Conservation (phyloP, 176 grass and related monocot genomes). For the Avena insularis region DNA sequence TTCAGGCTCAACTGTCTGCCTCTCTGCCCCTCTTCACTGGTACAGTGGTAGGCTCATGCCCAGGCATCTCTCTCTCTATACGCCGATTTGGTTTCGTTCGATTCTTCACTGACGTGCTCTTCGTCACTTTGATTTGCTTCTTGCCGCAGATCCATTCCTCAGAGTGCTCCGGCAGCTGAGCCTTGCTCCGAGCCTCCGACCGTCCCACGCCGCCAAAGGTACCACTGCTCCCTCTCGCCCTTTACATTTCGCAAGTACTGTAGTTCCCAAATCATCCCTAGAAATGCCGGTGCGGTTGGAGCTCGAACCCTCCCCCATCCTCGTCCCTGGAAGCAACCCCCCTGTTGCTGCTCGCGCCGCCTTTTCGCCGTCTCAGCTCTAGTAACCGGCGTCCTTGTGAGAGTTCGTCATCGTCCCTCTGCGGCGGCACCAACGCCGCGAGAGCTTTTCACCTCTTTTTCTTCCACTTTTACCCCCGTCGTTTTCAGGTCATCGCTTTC, state of each 20-base stretch:
- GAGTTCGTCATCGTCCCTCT: not conserved
- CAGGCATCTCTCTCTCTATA: not conserved
- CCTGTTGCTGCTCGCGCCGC: not conserved
- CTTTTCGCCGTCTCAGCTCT: not conserved
- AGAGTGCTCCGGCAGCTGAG: conserved; percentile 17
- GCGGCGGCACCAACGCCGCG: not conserved
- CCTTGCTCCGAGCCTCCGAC: not conserved
- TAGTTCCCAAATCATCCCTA: not conserved
- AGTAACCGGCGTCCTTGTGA: conserved; percentile 1
- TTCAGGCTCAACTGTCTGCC: not conserved
- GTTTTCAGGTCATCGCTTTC: conserved; percentile 51
- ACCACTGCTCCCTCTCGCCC: not conserved
- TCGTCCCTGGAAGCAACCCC: not conserved
- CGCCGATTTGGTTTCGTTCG: not conserved
- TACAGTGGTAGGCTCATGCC: conserved; percentile 7
- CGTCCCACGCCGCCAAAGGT: conserved; percentile 31
- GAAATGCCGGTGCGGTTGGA: not conserved
- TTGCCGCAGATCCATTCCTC: conserved; percentile 27
- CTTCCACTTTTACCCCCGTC: not conserved
- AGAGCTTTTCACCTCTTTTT: conserved; percentile 7
- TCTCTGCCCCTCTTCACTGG: not conserved
- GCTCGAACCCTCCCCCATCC: not conserved
- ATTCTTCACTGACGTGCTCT: not conserved
- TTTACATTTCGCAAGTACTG: not conserved
- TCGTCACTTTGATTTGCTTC: not conserved